Evolutionary conservation across 371 early-diverging fungal genomes (phyloP), one percentile per base, ranked within the genome.

Genomic region (Blakeslea trispora): DNA sequence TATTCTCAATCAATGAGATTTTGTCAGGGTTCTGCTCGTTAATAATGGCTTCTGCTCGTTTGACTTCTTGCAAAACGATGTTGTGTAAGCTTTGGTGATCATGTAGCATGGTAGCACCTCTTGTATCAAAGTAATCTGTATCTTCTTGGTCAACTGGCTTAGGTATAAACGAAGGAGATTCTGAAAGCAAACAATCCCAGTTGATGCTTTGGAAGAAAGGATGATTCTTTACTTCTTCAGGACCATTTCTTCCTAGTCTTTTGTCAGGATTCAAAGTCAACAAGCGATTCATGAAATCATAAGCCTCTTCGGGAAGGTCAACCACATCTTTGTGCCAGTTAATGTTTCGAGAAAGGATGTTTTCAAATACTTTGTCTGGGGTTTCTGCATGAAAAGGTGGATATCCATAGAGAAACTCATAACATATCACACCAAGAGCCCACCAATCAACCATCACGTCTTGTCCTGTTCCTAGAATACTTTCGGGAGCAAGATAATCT

Each of bases 401-500:
- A 41, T 83, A 72, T 5, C 95, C 95, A 59, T 81, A 88, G n/a
- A 93, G 68, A 59, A 95, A 95, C 55, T 95, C 95, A 66, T 91
- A 95, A 41, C 92, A 79, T 37, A 93, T 93, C 0, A 93, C 92
- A 19, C 95, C 95, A 5, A 93, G 64, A 3, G 94, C 93, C 95
- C 95, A 95, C 95, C 95, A 95, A 68, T 95, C 95, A 3, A 95
- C 93, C 79, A 88, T 87, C 0, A 83, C 79, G 59, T 90, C 93
- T 63, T 95, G 92, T 8, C 91, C 88, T 17, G 90, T 77, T 22
- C 94, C 94, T 18, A 91, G 62, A 24, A 98, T 91, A 57, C 90
- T 89, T 68, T 98, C 99, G 0, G 97, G 97, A 4, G 97, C 96
- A 52, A 98, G 75, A 66, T 97, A 98, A 67, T 97, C 99, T 0